Evolutionary conservation across 2,329 filamentous ascomycete genomes (phyloP).

Genomic region (Aspergillus ochraceus): DNA sequence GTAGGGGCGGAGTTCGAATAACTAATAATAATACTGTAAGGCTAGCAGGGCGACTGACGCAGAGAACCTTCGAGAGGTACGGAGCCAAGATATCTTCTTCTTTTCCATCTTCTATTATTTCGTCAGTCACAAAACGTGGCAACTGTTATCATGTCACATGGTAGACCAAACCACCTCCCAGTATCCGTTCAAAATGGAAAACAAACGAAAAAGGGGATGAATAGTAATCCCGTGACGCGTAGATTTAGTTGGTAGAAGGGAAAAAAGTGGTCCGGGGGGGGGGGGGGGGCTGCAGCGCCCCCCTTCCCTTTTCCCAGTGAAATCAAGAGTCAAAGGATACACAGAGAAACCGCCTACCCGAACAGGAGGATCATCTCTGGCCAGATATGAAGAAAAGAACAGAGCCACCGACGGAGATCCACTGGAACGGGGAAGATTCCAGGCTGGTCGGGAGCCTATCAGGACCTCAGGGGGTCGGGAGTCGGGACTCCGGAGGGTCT

Average conservation of each 20-base stretch:
- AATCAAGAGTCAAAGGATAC: no score
- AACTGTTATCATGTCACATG: not conserved
- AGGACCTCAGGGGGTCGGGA: not conserved
- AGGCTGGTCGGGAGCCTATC: constrained; percentile 18
- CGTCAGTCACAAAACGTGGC: not conserved
- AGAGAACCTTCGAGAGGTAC: no score
- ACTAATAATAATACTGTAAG: no score
- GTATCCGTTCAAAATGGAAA: not conserved
- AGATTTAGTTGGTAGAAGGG: not conserved
- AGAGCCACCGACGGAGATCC: constrained; percentile 18
- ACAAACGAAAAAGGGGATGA: not conserved
- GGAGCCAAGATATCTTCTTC: no score
- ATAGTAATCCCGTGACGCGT: not conserved
- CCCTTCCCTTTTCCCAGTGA: no score
- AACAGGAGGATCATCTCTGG: not conserved
- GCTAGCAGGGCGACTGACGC: no score
- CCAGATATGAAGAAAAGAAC: constrained; percentile 2
- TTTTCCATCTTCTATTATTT: no score
- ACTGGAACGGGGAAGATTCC: constrained; percentile 16
- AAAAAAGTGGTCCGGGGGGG: not conserved
- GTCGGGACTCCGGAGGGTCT: not conserved
- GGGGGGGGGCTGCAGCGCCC: no score
- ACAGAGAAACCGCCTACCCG: not conserved
- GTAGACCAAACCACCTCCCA: not conserved
- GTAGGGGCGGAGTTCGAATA: no score